Conservation (phyloP, 2,329 filamentous ascomycete species). For the Colletotrichum godetiae region DNA sequence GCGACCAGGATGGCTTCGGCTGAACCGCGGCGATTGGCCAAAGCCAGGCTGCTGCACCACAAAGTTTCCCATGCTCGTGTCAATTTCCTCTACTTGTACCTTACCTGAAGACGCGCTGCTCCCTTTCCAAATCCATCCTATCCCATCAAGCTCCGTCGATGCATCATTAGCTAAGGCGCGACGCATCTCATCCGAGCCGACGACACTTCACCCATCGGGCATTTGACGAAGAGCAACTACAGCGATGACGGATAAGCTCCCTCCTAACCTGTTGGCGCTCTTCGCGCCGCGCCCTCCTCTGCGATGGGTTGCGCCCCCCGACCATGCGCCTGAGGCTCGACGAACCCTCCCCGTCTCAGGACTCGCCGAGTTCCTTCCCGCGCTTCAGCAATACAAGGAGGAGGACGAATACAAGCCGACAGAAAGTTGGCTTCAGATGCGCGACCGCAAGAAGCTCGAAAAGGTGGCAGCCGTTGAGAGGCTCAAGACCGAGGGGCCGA, state of each 20-base stretch:
- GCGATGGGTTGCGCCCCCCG: constrained; percentile 86
- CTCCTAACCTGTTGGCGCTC: constrained; percentile 89
- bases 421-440: constrained; percentile 91
- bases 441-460: constrained; percentile 85
- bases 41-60: constrained; percentile 26
- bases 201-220: neutral
- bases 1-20: constrained; percentile 4
- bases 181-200: neutral
- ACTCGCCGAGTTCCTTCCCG: constrained; percentile 79
- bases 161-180: constrained; percentile 3
- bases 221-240: constrained; percentile 18
- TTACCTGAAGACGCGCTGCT: constrained; percentile 16
- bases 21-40: constrained; percentile 15
- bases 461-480: constrained; percentile 77
- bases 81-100: constrained; percentile 7
- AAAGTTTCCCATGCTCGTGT: constrained; percentile 31
- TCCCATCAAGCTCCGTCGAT: neutral
- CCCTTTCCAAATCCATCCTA: neutral
- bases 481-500: constrained; percentile 69
- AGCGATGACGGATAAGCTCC: constrained; percentile 95
- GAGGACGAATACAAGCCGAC: constrained; percentile 82
- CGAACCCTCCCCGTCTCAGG: constrained; percentile 79
- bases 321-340: constrained; percentile 85
- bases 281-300: constrained; percentile 95
- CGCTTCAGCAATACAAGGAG: constrained; percentile 81